Evolutionary conservation across 805 yeast species (phyloP).

Genomic region (Yarrowia porcina): DNA sequence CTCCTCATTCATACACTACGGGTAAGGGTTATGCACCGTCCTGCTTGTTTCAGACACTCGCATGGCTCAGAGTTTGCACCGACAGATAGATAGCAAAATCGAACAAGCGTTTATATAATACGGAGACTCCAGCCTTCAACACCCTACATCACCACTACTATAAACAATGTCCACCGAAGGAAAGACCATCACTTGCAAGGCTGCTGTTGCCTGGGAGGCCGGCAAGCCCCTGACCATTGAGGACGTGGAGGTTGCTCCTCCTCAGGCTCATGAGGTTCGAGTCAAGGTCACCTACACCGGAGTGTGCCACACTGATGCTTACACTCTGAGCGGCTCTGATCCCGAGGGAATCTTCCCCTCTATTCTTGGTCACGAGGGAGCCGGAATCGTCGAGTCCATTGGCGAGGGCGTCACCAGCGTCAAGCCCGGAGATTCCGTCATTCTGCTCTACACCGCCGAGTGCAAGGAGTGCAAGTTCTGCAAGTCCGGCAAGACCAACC

Average conservation of each 20-base stretch:
- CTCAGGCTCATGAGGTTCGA: slow-evolving; percentile 96
- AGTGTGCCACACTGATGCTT: slow-evolving; percentile 98
- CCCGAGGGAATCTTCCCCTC: slow-evolving; percentile 97
- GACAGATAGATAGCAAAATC: background rate
- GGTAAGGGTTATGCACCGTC: background rate
- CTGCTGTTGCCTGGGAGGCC: slow-evolving; percentile 98
- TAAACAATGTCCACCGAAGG: slow-evolving; percentile 11
- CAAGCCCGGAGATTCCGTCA: slow-evolving; percentile 89
- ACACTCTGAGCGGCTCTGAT: slow-evolving; percentile 89
- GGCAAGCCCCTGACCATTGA: slow-evolving; percentile 72
- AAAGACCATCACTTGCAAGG: slow-evolving; percentile 53
- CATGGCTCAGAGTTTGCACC: background rate
- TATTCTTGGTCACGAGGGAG: slow-evolving; percentile 96
- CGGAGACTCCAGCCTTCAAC: no score
- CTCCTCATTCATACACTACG: background rate
- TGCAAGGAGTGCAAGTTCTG: slow-evolving; percentile 95
- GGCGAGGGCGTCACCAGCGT: slow-evolving; percentile 93
- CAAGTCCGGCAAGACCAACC: slow-evolving; percentile 89
- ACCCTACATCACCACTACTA: no score
- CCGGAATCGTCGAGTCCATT: slow-evolving; percentile 90
- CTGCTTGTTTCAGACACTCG: background rate
- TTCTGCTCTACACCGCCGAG: slow-evolving; percentile 95
- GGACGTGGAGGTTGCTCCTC: slow-evolving; percentile 86
- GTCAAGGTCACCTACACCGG: slow-evolving; percentile 84
- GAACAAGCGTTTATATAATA: background rate